These are phyloP conservation scores for Fusarium anthophilum DNA, from an alignment of 2,329 filamentous ascomycete genomes.

Conservation along the genomic window DNA sequence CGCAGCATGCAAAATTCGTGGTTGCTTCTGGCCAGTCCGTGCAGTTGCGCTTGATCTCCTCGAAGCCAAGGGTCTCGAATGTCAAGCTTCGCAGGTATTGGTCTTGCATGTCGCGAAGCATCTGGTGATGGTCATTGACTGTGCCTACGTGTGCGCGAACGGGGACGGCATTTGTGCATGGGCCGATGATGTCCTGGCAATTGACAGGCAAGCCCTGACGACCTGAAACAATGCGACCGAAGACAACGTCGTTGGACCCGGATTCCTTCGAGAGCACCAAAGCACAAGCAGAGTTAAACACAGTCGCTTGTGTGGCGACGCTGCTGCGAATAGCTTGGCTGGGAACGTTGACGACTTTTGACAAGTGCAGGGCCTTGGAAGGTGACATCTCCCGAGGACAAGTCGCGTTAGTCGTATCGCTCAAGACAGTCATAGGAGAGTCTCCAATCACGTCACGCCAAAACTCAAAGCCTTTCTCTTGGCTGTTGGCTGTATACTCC, in stretches of 20 bases:
- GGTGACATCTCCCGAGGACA: not conserved
- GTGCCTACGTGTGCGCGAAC: not conserved
- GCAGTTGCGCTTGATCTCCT: slow-evolving; percentile 32
- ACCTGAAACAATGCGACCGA: slow-evolving; percentile 33
- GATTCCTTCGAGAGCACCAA: not conserved
- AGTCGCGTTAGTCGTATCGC: not conserved
- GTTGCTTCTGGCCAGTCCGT: slow-evolving; percentile 21
- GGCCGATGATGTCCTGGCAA: slow-evolving; percentile 27
- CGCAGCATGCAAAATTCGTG: not conserved
- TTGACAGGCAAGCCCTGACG: slow-evolving; percentile 17
- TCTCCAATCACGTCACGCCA: slow-evolving; percentile 6
- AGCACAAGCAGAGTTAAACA: slow-evolving; percentile 5
- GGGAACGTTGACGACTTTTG: slow-evolving; percentile 3
- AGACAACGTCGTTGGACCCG: slow-evolving; percentile 17
- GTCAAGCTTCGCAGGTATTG: slow-evolving; percentile 28
- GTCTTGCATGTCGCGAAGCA: slow-evolving; percentile 26
- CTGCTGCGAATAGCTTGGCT: not conserved
- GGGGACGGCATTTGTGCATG: slow-evolving; percentile 8
- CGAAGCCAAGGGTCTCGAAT: slow-evolving; percentile 26
- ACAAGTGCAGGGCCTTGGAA: not conserved
- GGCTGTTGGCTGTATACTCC: slow-evolving; percentile 2
- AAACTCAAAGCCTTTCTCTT: not conserved
- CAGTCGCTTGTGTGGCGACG: not conserved
- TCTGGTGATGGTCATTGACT: not conserved
- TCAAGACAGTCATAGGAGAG: slow-evolving; percentile 1